Evolutionary conservation across 129 eudicot species (phyloP).

Genomic region (Escallonia herrerae): DNA sequence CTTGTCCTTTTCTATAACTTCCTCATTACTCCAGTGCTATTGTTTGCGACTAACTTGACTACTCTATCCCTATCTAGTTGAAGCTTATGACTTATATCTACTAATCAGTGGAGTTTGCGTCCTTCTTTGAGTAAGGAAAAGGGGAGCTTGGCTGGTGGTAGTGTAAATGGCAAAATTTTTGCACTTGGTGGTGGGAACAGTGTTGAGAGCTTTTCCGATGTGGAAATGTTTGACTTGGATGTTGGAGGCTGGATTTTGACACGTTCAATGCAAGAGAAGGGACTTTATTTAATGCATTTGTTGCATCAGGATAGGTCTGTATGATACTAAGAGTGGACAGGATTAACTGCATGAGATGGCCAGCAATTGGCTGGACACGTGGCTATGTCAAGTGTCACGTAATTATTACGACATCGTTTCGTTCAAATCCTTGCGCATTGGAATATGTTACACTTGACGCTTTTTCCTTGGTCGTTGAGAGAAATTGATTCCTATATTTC

Average conservation of each 20-base stretch:
- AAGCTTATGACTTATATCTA: slow-evolving; percentile 45
- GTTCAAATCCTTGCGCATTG: no score
- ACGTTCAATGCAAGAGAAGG: slow-evolving; percentile 83
- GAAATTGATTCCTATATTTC: no score
- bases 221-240: slow-evolving; percentile 72
- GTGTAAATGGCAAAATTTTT: slow-evolving; percentile 51
- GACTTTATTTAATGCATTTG: slow-evolving; percentile 4
- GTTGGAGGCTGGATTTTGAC: slow-evolving; percentile 63
- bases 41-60: slow-evolving; percentile 1
- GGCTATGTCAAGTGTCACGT: no score
- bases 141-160: slow-evolving; percentile 73
- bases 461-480: no score
- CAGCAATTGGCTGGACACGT: no score
- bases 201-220: slow-evolving; percentile 42
- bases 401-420: no score
- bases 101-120: slow-evolving; percentile 47
- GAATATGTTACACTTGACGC: no score
- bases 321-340: no score
- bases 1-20: slow-evolving; percentile 1
- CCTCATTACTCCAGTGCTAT: not conserved
- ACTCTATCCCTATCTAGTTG: slow-evolving; percentile 39
- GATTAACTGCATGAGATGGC: no score
- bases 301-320: not conserved
- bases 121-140: slow-evolving; percentile 49
- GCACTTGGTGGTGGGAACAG: slow-evolving; percentile 83